A percentile compares a stretch with the other conserved stretches of the same genome.
Conservation (phyloP, 1,139 yeast genomes). For the Pichia sp. region DNA sequence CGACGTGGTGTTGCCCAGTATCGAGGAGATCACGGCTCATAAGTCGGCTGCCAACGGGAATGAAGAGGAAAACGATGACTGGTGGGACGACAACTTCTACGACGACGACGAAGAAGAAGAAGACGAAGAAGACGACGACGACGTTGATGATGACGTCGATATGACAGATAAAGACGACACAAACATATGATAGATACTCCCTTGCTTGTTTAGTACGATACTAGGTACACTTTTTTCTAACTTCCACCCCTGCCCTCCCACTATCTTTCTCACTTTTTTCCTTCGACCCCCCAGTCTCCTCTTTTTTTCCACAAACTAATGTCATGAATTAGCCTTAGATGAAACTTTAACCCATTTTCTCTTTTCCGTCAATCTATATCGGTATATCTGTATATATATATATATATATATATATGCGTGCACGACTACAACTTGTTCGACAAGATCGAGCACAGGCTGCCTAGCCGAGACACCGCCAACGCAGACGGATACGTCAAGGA, state of each 20-base stretch:
- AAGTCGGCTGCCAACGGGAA: slow-evolving; percentile 36
- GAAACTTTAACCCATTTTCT: background rate
- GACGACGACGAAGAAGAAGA: slow-evolving; percentile 41
- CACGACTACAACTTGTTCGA: slow-evolving; percentile 1
- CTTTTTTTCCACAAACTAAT: background rate
- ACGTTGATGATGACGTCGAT: slow-evolving; percentile 26
- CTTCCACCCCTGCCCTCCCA: too few species aligned
- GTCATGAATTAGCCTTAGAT: background rate
- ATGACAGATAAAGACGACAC: slow-evolving; percentile 10
- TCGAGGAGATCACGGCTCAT: slow-evolving; percentile 37
- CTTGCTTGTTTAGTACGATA: slow-evolving; percentile 7
- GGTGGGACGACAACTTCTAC: slow-evolving; percentile 67
- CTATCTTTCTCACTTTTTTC: too few species aligned
- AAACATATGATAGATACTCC: background rate
- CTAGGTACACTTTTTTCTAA: slow-evolving; percentile 9
- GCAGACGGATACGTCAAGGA: slow-evolving; percentile 37
- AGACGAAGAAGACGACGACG: slow-evolving; percentile 25
- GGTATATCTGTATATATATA: too few species aligned
- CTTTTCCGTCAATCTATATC: too few species aligned
- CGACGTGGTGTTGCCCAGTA: slow-evolving; percentile 77
- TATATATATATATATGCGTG: too few species aligned
- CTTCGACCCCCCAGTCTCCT: background rate
- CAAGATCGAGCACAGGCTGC: slow-evolving; percentile 32
- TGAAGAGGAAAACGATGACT: slow-evolving; percentile 77
- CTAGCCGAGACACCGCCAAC: slow-evolving; percentile 43